Conservation (phyloP, 768 basidiomycete genomes). For the Melanogaster broomeanus region DNA sequence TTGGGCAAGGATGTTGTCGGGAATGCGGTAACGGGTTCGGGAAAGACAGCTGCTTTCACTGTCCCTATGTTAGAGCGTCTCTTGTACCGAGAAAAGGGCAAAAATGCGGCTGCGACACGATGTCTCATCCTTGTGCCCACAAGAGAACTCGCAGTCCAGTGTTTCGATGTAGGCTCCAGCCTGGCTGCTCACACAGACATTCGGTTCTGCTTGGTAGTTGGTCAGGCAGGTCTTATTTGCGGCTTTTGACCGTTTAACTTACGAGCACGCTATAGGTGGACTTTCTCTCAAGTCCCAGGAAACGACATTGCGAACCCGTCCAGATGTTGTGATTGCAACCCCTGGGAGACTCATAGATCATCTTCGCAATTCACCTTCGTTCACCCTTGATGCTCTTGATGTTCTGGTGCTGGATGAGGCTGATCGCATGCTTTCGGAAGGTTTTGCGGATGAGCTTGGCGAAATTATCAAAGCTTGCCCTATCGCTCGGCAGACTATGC, state of each 20-base stretch:
- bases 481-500: constrained; percentile 89
- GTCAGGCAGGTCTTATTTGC: constrained; percentile 44
- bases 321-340: constrained; percentile 94
- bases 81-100: constrained; percentile 87
- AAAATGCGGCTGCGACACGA: constrained; percentile 80
- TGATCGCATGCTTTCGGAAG: constrained; percentile 94
- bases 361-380: constrained; percentile 91
- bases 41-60: constrained; percentile 97
- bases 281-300: constrained; percentile 94
- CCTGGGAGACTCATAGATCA: constrained; percentile 98
- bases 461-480: constrained; percentile 95
- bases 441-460: constrained; percentile 90
- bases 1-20: constrained; percentile 96
- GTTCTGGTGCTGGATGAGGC: constrained; percentile 96
- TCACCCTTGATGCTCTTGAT: constrained; percentile 90
- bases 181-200: constrained; percentile 88
- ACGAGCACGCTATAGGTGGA: constrained; percentile 59
- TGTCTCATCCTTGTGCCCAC: constrained; percentile 95
- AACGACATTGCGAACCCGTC: constrained; percentile 76
- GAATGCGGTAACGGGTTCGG: constrained; percentile 94
- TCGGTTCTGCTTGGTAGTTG: constrained; percentile 88
- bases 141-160: constrained; percentile 94
- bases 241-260: not conserved
- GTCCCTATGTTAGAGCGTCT: constrained; percentile 93
- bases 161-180: constrained; percentile 87